Percentiles rank a stretch among this genome's conserved stretches.
These are phyloP conservation scores for Alternaria gansuensis DNA, from an alignment of 2,329 filamentous ascomycete genomes.

Conservation along the genomic window DNA sequence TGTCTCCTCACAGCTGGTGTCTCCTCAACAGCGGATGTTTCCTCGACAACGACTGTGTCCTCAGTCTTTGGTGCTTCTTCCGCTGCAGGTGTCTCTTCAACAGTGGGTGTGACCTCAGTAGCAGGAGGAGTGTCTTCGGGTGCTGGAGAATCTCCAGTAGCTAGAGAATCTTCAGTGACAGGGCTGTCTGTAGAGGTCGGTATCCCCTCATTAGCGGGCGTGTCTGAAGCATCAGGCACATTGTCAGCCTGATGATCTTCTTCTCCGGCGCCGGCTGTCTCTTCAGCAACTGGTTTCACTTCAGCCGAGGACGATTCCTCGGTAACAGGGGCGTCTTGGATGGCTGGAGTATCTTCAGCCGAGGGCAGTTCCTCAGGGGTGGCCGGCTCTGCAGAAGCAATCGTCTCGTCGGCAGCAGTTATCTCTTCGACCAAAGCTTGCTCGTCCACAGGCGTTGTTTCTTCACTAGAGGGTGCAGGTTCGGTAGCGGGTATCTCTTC, in stretches of 20 bases:
- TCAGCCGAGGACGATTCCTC: slow-evolving; percentile 11
- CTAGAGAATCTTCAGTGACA: slow-evolving; percentile 8
- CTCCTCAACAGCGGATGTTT: slow-evolving; percentile 4
- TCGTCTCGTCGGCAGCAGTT: not conserved
- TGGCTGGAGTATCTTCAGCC: not conserved
- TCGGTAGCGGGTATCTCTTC: not conserved
- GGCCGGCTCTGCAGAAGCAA: not conserved
- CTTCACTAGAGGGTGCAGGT: not conserved
- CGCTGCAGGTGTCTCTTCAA: not conserved
- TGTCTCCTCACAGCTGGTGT: not conserved
- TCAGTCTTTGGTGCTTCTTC: not conserved
- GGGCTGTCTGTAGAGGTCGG: not conserved
- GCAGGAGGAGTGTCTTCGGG: not conserved
- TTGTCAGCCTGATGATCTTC: slow-evolving; percentile 8
- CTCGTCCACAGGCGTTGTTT: not conserved
- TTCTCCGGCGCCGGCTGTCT: slow-evolving; percentile 1
- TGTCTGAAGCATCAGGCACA: slow-evolving; percentile 6
- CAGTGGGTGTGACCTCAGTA: not conserved
- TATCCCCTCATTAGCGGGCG: not conserved
- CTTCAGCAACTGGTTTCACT: slow-evolving; percentile 5
- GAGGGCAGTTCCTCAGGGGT: not conserved
- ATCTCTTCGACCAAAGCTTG: not conserved
- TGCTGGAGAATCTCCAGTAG: not conserved
- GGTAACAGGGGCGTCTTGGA: not conserved
- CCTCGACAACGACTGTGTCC: slow-evolving; percentile 7